A percentile compares a stretch with the other conserved stretches of the same genome.
These are phyloP conservation scores for Paecilomyces variotii DNA, from an alignment of 2,329 filamentous ascomycete genomes.

Conservation along the genomic window DNA sequence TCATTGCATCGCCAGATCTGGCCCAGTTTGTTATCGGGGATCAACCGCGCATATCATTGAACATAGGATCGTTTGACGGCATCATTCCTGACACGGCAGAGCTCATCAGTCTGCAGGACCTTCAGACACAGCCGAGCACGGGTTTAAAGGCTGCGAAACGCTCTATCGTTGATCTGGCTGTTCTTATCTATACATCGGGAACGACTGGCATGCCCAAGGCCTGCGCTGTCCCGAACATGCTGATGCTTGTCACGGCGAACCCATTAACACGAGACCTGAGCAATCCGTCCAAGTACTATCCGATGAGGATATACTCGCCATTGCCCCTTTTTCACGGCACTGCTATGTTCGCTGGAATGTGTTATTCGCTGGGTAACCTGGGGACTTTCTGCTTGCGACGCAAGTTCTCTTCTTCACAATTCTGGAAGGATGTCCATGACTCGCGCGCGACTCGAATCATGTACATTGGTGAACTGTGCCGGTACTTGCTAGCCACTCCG, in stretches of 20 bases:
- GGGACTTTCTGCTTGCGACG: slow-evolving; percentile 37
- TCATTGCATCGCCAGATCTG: slow-evolving; percentile 40
- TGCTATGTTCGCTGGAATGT: slow-evolving; percentile 38
- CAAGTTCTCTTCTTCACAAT: slow-evolving; percentile 40
- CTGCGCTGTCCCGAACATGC: slow-evolving; percentile 33
- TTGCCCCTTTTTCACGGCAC: slow-evolving; percentile 45
- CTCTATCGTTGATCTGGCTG: slow-evolving; percentile 25
- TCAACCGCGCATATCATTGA: slow-evolving; percentile 30
- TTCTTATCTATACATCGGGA: slow-evolving; percentile 42
- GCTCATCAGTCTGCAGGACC: slow-evolving; percentile 14
- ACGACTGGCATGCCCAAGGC: slow-evolving; percentile 43
- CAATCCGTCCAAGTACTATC: slow-evolving; percentile 35
- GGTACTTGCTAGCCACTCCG: slow-evolving; percentile 40
- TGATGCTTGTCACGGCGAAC: slow-evolving; percentile 29
- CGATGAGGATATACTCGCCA: slow-evolving; percentile 40
- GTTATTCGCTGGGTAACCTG: slow-evolving; percentile 31
- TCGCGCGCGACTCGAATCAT: slow-evolving; percentile 36
- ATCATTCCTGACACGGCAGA: slow-evolving; percentile 15
- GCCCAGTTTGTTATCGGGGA: slow-evolving; percentile 25
- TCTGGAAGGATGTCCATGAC: slow-evolving; percentile 40
- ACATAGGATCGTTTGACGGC: slow-evolving; percentile 29
- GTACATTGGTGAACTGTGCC: slow-evolving; percentile 43
- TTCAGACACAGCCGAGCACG: slow-evolving; percentile 18
- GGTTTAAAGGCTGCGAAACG: slow-evolving; percentile 23
- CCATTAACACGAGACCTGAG: slow-evolving; percentile 27